Base-by-base conservation (phyloP, 2,329 filamentous ascomycete genomes). In the Nemania sp. region DNA sequence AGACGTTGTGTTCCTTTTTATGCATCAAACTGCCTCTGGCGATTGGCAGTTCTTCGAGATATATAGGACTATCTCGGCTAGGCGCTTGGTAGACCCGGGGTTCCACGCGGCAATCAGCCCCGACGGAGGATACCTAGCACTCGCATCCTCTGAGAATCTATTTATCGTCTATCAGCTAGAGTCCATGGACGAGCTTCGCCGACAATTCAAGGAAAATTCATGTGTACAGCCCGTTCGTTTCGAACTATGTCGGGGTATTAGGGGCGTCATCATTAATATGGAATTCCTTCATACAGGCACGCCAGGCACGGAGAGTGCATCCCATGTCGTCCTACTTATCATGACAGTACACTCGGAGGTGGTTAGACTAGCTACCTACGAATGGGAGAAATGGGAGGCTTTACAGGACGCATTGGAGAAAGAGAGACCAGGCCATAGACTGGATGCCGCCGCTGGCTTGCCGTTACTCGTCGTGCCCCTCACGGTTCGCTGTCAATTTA, bases 251-350 rank as follows among this genome's bases (percentile, higher is more conserved):
- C 79, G 81, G 10, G 65, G 74, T 10, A 79, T 92, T 7, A 83
- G 87, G 7, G 92, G 91, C 1, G 81, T 88, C n/a, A 91, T 98
- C 57, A 81, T 94, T 68, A 90, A 91, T 67, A 88, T 97, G 81
- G 90, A 92, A 20, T 99, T 98, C 65, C 80, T 99, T 2, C 86
- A 90, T 60, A 90, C 92, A 7, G 81, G 82, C 10, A 76, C 83
- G 0, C 90, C 92, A 7, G 81, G 82, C 10, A 76, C 83, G 0
- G 82, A 86, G 54, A 87, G 93, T 62, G 81, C 86, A 10, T 80
- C 87, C 55, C 87, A 88, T 67, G 84, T 96, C 45, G 88, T 96
- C n/a, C 80, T 98, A 3, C 78, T 97, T 11, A 77, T 97, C 43
- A 81, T 89, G 17, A 69, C 85, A 15, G 75, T 82, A 53, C 77